Percentiles rank a stretch among this genome's conserved stretches.
Evolutionary conservation across 140 eudicot species (phyloP).

Genomic region (Oenanthe javanica): DNA sequence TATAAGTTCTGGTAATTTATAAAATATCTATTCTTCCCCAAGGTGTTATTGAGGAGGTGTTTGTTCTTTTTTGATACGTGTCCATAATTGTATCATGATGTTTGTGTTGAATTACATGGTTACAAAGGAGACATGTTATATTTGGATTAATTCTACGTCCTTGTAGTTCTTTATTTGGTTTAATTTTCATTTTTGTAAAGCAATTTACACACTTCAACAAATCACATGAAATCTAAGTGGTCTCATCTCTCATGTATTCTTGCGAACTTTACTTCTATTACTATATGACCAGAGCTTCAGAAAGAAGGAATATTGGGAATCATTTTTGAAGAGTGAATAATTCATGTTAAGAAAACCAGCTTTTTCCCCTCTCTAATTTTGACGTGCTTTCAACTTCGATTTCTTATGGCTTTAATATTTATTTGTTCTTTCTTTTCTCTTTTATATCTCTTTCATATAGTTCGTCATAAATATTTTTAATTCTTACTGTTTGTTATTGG

Average conservation of each 20-base stretch:
- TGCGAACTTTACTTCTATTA: not conserved
- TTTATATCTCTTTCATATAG: not conserved
- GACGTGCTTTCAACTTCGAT: not conserved
- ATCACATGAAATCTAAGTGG: not conserved
- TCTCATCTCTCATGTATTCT: not conserved
- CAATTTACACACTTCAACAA: not conserved
- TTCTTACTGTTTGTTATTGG: not conserved
- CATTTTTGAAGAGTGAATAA: not conserved
- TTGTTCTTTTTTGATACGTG: not conserved
- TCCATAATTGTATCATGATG: not conserved
- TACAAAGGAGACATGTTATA: not conserved
- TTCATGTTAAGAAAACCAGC: not conserved
- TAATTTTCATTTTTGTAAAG: not conserved
- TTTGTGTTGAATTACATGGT: not conserved
- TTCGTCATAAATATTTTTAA: not conserved
- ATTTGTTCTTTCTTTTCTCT: not conserved
- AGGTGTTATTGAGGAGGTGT: not conserved
- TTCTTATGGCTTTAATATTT: not conserved
- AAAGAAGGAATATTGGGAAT: not conserved
- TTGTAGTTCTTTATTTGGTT: not conserved
- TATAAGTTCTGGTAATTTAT: not conserved
- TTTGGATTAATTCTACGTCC: not conserved
- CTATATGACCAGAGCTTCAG: not conserved
- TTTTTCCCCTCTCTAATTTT: not conserved
- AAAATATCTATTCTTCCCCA: not conserved